Evolutionary conservation across 208 protist genomes (phyloP).

Genomic region (Trypanosomatidae sp.): DNA sequence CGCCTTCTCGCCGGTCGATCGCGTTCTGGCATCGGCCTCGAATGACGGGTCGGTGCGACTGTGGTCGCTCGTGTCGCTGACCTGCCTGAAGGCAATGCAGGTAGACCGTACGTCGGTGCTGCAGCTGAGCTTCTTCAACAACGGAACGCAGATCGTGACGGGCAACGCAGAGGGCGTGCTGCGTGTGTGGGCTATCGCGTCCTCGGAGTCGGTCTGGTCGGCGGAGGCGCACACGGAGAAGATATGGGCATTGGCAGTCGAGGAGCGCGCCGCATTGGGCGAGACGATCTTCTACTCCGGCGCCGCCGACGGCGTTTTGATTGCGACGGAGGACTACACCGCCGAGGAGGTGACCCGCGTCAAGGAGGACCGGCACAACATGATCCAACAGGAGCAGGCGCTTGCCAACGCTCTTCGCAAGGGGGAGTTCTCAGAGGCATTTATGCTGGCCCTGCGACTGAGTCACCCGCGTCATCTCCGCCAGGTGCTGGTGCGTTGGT

Average conservation of each 20-base stretch:
- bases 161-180: conserved; percentile 88
- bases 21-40: conserved; percentile 81
- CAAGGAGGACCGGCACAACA: conserved; percentile 57
- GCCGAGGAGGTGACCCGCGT: conserved; percentile 77
- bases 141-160: conserved; percentile 82
- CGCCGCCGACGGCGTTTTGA: conserved; percentile 84
- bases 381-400: conserved; percentile 81
- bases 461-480: conserved; percentile 89
- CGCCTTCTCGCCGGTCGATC: conserved; percentile 80
- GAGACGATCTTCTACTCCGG: conserved; percentile 77
- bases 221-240: conserved; percentile 80
- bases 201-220: conserved; percentile 80
- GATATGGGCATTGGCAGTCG: conserved; percentile 80
- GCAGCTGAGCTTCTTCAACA: conserved; percentile 88
- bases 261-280: conserved; percentile 23
- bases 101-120: conserved; percentile 74
- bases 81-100: conserved; percentile 87
- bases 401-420: conserved; percentile 83
- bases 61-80: conserved; percentile 84
- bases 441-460: conserved; percentile 80
- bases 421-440: conserved; percentile 75
- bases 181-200: conserved; percentile 88
- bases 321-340: conserved; percentile 91
- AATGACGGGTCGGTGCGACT: conserved; percentile 88
- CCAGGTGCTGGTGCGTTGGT: conserved; percentile 79